Evolutionary conservation across 2,329 filamentous ascomycete species (phyloP).

Genomic region (Stagonosporopsis cucurbitacearum): DNA sequence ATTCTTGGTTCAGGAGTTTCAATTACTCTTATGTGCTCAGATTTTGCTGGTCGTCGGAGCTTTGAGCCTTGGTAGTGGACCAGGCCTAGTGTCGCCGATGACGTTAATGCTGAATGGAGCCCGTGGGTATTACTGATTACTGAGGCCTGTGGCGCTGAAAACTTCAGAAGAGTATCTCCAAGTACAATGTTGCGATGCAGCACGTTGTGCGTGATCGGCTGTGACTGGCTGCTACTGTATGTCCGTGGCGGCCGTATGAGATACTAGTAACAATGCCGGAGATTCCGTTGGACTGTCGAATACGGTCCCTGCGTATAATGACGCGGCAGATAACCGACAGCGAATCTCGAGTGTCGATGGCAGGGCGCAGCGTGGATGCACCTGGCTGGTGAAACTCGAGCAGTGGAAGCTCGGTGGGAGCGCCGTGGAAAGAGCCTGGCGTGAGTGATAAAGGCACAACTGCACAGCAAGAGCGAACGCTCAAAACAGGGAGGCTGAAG

Average conservation of each 20-base stretch:
- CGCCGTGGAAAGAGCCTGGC: conserved; percentile 4
- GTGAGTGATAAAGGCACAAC: conserved; percentile 8
- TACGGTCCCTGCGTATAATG: conserved; percentile 2
- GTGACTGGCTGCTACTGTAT: conserved; percentile 29
- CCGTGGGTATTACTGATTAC: not conserved
- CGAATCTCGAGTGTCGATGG: conserved; percentile 1
- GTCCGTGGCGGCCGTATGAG: conserved; percentile 14
- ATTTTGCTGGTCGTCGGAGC: conserved; percentile 1
- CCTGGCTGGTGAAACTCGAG: conserved; percentile 1
- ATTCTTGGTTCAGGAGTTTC: not conserved
- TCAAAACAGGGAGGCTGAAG: conserved; percentile 11
- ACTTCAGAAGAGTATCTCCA: conserved; percentile 6
- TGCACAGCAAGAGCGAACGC: conserved; percentile 14
- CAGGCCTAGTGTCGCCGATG: conserved; percentile 18
- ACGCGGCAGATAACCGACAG: conserved; percentile 1
- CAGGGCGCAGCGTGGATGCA: conserved; percentile 7
- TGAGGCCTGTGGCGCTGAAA: conserved; percentile 5
- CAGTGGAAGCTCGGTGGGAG: not conserved
- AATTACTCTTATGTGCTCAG: conserved; percentile 14
- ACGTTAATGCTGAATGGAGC: conserved; percentile 9
- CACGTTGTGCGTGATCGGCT: conserved; percentile 26
- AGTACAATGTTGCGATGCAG: conserved; percentile 17
- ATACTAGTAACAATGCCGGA: conserved; percentile 28
- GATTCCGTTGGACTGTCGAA: conserved; percentile 18
- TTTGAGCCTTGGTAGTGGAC: conserved; percentile 8